Evolutionary conservation across 306 rosid genomes (phyloP), one percentile per base, ranked within the genome.

Genomic region (Malus fusca): DNA sequence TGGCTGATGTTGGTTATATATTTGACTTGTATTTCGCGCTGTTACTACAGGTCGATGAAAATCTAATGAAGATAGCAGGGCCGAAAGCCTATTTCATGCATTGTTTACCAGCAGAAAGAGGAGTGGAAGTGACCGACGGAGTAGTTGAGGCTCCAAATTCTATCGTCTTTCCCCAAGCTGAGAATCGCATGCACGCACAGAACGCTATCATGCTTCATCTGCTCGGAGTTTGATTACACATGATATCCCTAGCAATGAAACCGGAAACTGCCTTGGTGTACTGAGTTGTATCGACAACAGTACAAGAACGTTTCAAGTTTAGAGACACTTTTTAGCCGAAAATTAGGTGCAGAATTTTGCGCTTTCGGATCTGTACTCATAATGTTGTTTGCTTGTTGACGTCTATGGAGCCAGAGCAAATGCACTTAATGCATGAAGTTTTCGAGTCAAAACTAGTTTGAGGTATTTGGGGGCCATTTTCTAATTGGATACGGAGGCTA

Each of bases 141-240:
- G 98, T 96, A 68, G 78, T 96, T 31, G 99, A 96, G 82, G 97
- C 99, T 69, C 87, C 96, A 59, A 83, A 92, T 78, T 96, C 99
- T 51, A 88, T 96, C 42, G 99, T 96, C 64, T 96, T 96, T 78
- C 92, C 87, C 19, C 99, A 96, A 78, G 98, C 99, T 19, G 99
- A 92, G 93, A 96, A 96, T 63, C 96, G 98, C 75, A 79, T 96
- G 89, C 99, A 92, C 69, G 98, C 99, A 51, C 99, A 96, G 78
- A 96, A 92, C 77, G 98, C 99, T 56, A 72, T 96, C 84, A 90
- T 96, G 99, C 99, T 96, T 76, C 88, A 90, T 81, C 81, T 86
- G 75, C 91, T 96, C 68, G 98, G 93, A 76, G 71, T 80, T 78
- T 95, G 76, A 84, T 30, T 63, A 11, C 42, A 2, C 1, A 31